Evolutionary conservation across 2,329 filamentous ascomycete species (phyloP), one percentile per base, ranked within the genome.

Genomic region (Paraconiothyrium sp.): DNA sequence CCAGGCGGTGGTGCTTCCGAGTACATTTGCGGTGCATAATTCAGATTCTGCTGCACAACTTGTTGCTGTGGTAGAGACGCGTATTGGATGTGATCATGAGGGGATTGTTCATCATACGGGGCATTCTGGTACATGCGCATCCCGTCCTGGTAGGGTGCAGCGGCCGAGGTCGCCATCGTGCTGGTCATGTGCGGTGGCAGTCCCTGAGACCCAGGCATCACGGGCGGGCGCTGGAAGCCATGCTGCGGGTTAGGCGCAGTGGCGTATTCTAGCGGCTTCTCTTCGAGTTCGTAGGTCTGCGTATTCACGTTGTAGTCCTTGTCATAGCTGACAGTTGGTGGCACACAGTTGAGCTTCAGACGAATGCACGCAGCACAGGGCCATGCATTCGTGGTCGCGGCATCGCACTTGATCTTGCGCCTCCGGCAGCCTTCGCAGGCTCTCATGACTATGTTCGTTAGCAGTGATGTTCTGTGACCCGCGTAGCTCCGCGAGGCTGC

Each of bases 401-500:
- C 93, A 82, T 98, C 95, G 81, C 94, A 99, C 79, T 97, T 97
- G 77, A 99, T 99, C 81, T 99, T 99, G 74, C 94, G 89, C 80
- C 93, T 90, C 64, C 94, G 88, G 76, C 94, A 98, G 63, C 94
- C 94, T 81, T 97, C 94, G 79, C 94, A 98, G 59, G 94, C 95
- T 83, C 95, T 90, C 93, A 97, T 97, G 56, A 97, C 94, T 96
- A 62, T 54, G 20, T 30, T 41, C 56, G 64, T 78, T 66, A 78
- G 75, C 66, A 68, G 20, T 43, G 54, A 50, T 52, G 58, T 37
- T 22, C 20, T 48, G 24, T 39, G 30, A 11, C 30, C 30, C 24
- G 37, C 27, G 35, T 34, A 54, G 46, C 5, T 16, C 43, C 50
- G 62, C 39, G 55, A 51, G 47, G n/a, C n/a, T 51, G 54, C 46